Evolutionary conservation across 805 yeast genomes (phyloP), one percentile per base, ranked within the genome.

Genomic region (Lipomyces kockii): DNA sequence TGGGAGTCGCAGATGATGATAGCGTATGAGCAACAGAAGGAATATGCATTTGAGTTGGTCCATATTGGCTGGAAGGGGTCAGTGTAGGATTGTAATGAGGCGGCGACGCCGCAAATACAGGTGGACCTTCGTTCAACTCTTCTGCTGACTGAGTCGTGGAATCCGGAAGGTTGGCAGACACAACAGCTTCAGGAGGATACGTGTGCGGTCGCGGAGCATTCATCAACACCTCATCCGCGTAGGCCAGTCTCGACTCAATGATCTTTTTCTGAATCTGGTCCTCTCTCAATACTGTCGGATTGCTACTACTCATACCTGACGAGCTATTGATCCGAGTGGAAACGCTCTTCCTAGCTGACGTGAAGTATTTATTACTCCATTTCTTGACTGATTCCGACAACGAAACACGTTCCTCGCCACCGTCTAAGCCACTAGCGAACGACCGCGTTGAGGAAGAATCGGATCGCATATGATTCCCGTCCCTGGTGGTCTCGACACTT

Each of bases 181-280:
- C 25, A 22, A 25, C 12, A 4, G 65, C 61, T 29, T 67, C 69
- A 1, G 63, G 63, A 8, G 70, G 65, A 57, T 61, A 67, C 11
- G 70, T 67, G 59, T 68, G 64, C 3, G 71, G 66, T 27, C 57
- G 59, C n/a, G 70, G 65, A n/a, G 71, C 63, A 39, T 68, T 68
- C 11, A 68, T 52, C 20, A 66, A 20, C 20, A 67, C n/a, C 12
- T 60, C 70, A 29, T 62, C 70, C 25, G 60, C 64, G n/a, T 65
- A 63, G 11, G 61, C 61, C 17, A 65, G 37, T 27, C 65, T 46
- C 27, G 71, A 60, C 39, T 66, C 65, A 11, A 68, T 68, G 5
- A 68, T 63, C 62, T 60, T 66, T 52, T 61, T 63, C 46, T 68
- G 71, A 34, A 68, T 67, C 56, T 52, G 54, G 25, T 68, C 71